phyloP scores from a whole-genome alignment of 2,329 filamentous ascomycete genomes.

The Aspergillus sp. region DNA sequence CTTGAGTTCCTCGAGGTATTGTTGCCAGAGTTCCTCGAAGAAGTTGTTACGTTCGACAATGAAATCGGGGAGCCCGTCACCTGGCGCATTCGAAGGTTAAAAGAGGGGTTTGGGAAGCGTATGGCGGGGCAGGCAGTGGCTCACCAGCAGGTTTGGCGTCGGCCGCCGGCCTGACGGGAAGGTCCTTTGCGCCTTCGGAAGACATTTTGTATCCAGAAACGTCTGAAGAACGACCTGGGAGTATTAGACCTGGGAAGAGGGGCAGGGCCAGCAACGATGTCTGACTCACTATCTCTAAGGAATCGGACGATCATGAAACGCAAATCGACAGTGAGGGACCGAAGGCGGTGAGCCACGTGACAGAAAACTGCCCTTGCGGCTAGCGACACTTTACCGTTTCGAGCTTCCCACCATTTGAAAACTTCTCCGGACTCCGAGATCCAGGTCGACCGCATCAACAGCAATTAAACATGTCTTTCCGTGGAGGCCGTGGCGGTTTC shows the following conservation, averaged over 20 bases:
- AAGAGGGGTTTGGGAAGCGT: conserved; percentile 31
- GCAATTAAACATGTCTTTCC: conserved; percentile 62
- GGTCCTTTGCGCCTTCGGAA: conserved; percentile 38
- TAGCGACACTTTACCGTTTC: conserved; percentile 46
- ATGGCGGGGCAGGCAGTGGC: conserved; percentile 35
- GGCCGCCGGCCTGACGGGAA: conserved; percentile 39
- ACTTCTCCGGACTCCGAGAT: conserved; percentile 36
- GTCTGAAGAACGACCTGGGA: conserved; percentile 17
- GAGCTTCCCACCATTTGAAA: conserved; percentile 47
- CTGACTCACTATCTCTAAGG: conserved; percentile 8
- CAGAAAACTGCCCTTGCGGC: conserved; percentile 36
- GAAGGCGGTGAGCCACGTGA: conserved; percentile 41
- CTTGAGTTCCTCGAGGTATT: conserved; percentile 74
- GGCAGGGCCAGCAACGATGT: conserved; percentile 16
- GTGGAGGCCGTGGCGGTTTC: conserved; percentile 55
- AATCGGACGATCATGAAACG: conserved; percentile 12
- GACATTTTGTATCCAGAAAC: conserved; percentile 30
- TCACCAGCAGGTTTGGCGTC: conserved; percentile 30
- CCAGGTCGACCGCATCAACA: conserved; percentile 30
- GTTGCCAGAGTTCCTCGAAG: conserved; percentile 85
- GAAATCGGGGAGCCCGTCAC: conserved; percentile 64
- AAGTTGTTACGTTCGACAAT: conserved; percentile 80
- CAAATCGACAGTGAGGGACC: conserved; percentile 24
- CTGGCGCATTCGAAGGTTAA: conserved; percentile 26
- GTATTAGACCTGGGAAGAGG: conserved; percentile 25